These are phyloP conservation scores for Globisporangium radiosum DNA, from an alignment of 352 stramenopile species.

Conservation along the genomic window DNA sequence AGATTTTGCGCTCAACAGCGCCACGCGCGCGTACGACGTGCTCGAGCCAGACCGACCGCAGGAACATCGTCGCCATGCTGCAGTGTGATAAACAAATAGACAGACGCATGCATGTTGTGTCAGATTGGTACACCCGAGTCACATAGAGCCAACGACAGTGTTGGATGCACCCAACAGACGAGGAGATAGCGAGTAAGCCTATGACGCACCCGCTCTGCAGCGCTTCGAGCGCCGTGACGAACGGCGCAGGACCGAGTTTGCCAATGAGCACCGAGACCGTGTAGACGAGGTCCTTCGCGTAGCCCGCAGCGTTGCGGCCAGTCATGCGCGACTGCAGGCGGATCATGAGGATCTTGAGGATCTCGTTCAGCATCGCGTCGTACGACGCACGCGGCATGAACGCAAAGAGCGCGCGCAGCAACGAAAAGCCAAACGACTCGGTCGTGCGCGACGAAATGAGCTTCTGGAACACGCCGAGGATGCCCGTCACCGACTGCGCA, in stretches of 20 bases:
- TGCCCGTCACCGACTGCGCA: slow-evolving; percentile 63
- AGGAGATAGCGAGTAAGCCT: slow-evolving; percentile 14
- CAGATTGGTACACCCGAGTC: not conserved
- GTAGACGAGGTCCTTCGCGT: slow-evolving; percentile 88
- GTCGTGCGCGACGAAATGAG: slow-evolving; percentile 92
- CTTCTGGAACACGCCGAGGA: slow-evolving; percentile 98
- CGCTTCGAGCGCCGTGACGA: slow-evolving; percentile 78
- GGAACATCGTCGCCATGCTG: slow-evolving; percentile 90
- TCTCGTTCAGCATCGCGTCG: slow-evolving; percentile 80
- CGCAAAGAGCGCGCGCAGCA: slow-evolving; percentile 88
- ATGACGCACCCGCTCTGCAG: slow-evolving; percentile 79
- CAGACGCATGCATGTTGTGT: slow-evolving; percentile 10
- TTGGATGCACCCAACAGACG: not conserved
- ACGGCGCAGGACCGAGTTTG: slow-evolving; percentile 76
- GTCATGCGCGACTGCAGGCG: slow-evolving; percentile 90
- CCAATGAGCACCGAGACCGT: slow-evolving; percentile 85
- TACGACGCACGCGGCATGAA: slow-evolving; percentile 78
- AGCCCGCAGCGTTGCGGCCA: slow-evolving; percentile 72
- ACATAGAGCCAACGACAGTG: not conserved
- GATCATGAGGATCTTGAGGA: slow-evolving; percentile 94
- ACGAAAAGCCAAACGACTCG: slow-evolving; percentile 90
- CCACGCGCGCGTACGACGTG: slow-evolving; percentile 70
- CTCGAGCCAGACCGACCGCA: slow-evolving; percentile 85
- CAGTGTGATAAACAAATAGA: slow-evolving; percentile 19
- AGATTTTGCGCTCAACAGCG: slow-evolving; percentile 57